phyloP scores from a whole-genome alignment of 1,284 basidiomycete species.

The Ustilago vetiveriae region DNA sequence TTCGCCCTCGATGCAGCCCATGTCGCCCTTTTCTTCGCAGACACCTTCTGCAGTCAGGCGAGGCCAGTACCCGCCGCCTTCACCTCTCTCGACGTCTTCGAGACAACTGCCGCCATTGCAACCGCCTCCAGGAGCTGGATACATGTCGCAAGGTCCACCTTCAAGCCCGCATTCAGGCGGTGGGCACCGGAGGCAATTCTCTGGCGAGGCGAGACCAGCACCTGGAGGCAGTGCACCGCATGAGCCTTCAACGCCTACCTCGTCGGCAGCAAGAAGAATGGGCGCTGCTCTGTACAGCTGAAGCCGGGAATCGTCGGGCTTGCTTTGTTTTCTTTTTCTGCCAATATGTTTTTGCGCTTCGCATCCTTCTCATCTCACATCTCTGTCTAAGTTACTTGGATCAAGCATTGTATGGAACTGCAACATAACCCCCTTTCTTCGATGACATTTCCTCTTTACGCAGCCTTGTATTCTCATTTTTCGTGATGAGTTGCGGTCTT shows the following conservation, averaged over 20 bases:
- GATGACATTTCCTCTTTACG: neutral
- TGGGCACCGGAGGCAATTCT: constrained; percentile 24
- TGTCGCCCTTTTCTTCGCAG: constrained; percentile 31
- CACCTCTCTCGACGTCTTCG: constrained; percentile 21
- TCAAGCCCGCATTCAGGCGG: constrained; percentile 10
- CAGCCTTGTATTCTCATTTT: too few species aligned
- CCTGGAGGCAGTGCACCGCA: neutral
- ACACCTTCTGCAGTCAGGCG: constrained; percentile 33
- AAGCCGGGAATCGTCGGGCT: neutral
- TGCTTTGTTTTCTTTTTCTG: neutral
- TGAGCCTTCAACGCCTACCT: constrained; percentile 29
- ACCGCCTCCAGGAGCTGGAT: constrained; percentile 5
- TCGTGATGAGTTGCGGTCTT: too few species aligned
- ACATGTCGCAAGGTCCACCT: constrained; percentile 25
- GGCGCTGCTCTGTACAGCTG: constrained; percentile 43
- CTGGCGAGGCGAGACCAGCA: constrained; percentile 7
- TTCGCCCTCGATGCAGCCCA: constrained; percentile 33
- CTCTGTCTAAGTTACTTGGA: too few species aligned
- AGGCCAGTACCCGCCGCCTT: constrained; percentile 31
- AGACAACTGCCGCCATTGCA: constrained; percentile 32
- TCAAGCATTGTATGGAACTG: too few species aligned
- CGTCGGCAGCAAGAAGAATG: constrained; percentile 25
- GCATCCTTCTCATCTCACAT: too few species aligned
- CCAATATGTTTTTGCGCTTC: too few species aligned
- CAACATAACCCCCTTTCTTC: neutral